Evolutionary conservation across 257 asterid genomes (phyloP).

Genomic region (Rhazya stricta): DNA sequence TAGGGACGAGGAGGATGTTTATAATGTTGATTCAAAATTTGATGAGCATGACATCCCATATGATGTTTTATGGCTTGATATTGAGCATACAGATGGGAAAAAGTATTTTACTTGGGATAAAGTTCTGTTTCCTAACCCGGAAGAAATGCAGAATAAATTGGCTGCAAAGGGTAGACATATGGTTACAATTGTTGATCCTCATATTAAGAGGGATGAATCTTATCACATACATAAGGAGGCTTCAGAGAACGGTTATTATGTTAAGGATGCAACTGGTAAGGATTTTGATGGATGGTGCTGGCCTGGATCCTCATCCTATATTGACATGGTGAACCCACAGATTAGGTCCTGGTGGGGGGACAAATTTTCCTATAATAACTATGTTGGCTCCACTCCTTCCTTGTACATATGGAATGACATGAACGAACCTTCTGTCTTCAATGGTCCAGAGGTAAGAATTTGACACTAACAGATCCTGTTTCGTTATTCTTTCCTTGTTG

Average conservation of each 20-base stretch:
- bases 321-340: slow-evolving; percentile 79
- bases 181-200: slow-evolving; percentile 99
- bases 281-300: slow-evolving; percentile 99
- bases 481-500: background rate
- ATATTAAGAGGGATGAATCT: slow-evolving; percentile 84
- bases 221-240: slow-evolving; percentile 92
- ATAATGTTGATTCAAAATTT: slow-evolving; percentile 72
- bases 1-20: slow-evolving; percentile 93
- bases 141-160: slow-evolving; percentile 89
- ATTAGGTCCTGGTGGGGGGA: slow-evolving; percentile 97
- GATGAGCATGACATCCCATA: slow-evolving; percentile 94
- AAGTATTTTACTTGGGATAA: slow-evolving; percentile 94
- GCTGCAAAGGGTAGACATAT: slow-evolving; percentile 90
- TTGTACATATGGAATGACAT: slow-evolving; percentile 94
- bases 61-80: slow-evolving; percentile 98
- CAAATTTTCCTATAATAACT: slow-evolving; percentile 62
- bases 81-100: slow-evolving; percentile 95
- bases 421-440: slow-evolving; percentile 98
- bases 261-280: slow-evolving; percentile 76
- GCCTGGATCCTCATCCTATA: slow-evolving; percentile 95
- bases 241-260: slow-evolving; percentile 71
- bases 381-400: slow-evolving; percentile 81
- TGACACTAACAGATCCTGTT: background rate
- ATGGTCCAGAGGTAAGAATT: slow-evolving; percentile 88
- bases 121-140: slow-evolving; percentile 74